phyloP scores from a whole-genome alignment of 192 early-diverging fungal species.

The Rhizophagus sp. region DNA sequence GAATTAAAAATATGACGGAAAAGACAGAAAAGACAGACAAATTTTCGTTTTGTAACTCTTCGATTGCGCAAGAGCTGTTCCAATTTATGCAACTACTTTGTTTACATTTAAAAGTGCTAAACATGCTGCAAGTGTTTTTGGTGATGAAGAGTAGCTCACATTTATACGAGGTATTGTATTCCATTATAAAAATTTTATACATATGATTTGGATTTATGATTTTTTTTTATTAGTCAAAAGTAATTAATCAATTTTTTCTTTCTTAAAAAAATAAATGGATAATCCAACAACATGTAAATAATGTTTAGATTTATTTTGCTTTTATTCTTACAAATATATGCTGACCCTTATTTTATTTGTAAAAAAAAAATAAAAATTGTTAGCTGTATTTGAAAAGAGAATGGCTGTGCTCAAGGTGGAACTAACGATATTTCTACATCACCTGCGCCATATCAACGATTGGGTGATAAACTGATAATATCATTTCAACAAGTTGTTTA shows the following conservation, averaged over 20 bases:
- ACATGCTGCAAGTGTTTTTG: conserved; percentile 84
- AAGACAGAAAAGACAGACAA: too few species aligned
- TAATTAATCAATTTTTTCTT: background rate
- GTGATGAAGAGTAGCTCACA: conserved; percentile 72
- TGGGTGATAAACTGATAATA: conserved; percentile 82
- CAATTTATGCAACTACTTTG: conserved; percentile 88
- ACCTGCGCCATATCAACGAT: conserved; percentile 71
- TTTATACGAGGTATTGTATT: conserved; percentile 84
- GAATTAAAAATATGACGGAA: too few species aligned
- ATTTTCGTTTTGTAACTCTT: conserved; percentile 80
- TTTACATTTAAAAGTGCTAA: conserved; percentile 82
- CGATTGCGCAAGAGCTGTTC: conserved; percentile 87
- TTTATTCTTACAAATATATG: conserved; percentile 6
- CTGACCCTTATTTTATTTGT: background rate
- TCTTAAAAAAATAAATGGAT: background rate
- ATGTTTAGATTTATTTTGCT: background rate
- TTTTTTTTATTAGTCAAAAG: background rate
- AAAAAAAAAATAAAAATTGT: background rate
- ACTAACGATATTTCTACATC: conserved; percentile 62
- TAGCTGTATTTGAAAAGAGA: conserved; percentile 87
- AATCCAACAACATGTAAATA: background rate
- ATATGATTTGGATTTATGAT: background rate
- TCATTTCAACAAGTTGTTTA: conserved; percentile 75
- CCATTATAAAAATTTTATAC: too few species aligned
- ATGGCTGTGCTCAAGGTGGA: conserved; percentile 88